Percentiles rank a stretch among this genome's conserved stretches.
These are phyloP conservation scores for Elsinoe batatas DNA, from an alignment of 2,329 filamentous ascomycete genomes.

Conservation along the genomic window DNA sequence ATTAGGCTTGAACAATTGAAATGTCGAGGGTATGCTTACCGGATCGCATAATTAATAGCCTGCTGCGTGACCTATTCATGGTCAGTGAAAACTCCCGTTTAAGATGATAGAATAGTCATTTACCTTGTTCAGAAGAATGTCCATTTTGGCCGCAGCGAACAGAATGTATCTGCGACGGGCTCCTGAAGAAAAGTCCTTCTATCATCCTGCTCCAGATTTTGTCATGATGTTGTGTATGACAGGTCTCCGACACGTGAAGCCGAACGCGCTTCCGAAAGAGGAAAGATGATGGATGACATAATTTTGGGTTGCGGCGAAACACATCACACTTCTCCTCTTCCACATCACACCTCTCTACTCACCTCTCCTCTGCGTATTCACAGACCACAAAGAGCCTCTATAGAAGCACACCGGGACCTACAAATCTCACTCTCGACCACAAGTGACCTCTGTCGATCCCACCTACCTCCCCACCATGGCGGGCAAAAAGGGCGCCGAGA, in stretches of 20 bases:
- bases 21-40: conserved; percentile 29
- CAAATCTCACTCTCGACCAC: neutral
- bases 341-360: neutral
- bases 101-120: conserved; percentile 9
- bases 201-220: neutral
- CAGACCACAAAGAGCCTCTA: neutral
- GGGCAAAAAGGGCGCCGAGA: conserved; percentile 60
- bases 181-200: neutral
- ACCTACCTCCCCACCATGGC: conserved; percentile 46
- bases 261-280: conserved; percentile 4
- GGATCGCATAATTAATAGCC: conserved; percentile 85
- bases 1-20: neutral
- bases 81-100: conserved; percentile 10
- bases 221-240: neutral
- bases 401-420: neutral
- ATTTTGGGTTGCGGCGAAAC: conserved; percentile 3
- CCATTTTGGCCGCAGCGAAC: conserved; percentile 46
- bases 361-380: neutral
- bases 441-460: neutral
- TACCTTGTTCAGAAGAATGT: conserved; percentile 55
- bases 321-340: conserved; percentile 1
- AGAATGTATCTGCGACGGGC: neutral
- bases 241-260: neutral
- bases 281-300: conserved; percentile 10
- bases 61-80: conserved; percentile 54